These are phyloP conservation scores for Salmacisia buchloeana DNA, from an alignment of 1,284 basidiomycete species.

Conservation along the genomic window DNA sequence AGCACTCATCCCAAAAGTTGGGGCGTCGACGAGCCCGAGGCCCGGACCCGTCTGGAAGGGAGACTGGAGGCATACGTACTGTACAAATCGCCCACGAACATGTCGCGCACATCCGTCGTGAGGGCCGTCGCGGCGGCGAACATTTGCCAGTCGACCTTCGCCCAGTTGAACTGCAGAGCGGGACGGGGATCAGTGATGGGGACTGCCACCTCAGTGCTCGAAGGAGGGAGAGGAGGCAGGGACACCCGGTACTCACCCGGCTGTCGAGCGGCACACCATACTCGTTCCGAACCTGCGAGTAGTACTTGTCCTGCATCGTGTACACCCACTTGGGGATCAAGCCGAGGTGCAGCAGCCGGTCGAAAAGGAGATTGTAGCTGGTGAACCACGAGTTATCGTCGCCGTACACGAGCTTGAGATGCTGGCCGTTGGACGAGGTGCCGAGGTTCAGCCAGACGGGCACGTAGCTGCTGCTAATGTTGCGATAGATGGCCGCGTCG, in stretches of 20 bases:
- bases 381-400: slow-evolving; percentile 47
- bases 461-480: slow-evolving; percentile 38
- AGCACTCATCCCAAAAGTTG: too few relatives aligned
- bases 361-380: slow-evolving; percentile 47
- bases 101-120: slow-evolving; percentile 27
- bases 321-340: slow-evolving; percentile 45
- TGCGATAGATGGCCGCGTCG: slow-evolving; percentile 32
- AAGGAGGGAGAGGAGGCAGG: too few relatives aligned
- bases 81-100: slow-evolving; percentile 45
- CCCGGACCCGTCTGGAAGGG: too few relatives aligned
- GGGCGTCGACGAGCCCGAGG: too few relatives aligned
- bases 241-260: slow-evolving; percentile 16
- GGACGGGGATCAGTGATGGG: not conserved
- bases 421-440: slow-evolving; percentile 32
- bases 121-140: slow-evolving; percentile 45
- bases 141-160: slow-evolving; percentile 51
- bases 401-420: slow-evolving; percentile 50
- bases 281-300: slow-evolving; percentile 30
- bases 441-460: slow-evolving; percentile 31
- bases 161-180: slow-evolving; percentile 36
- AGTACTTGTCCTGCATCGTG: slow-evolving; percentile 46
- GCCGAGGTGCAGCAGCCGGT: slow-evolving; percentile 46
- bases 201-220: too few relatives aligned
- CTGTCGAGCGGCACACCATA: slow-evolving; percentile 49
- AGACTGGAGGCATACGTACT: too few relatives aligned